These are phyloP conservation scores for Mollisia scopiformis DNA, from an alignment of 2,329 filamentous ascomycete species.

Conservation along the genomic window DNA sequence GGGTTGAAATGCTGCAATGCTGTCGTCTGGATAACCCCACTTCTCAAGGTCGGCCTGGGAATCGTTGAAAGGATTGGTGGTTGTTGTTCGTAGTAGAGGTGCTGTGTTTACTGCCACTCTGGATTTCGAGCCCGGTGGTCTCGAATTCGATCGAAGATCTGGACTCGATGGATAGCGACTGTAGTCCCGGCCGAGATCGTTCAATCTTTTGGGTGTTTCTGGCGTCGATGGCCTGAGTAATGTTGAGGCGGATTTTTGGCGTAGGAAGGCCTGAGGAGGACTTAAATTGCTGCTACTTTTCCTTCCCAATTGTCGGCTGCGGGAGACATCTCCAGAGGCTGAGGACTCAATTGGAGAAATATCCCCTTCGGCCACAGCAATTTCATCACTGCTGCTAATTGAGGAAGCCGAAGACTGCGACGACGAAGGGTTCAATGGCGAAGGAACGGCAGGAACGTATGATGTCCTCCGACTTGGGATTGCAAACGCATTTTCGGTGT, in stretches of 20 bases:
- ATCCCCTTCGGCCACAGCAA: background rate
- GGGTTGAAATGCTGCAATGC: slow-evolving; percentile 45
- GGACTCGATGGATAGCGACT: slow-evolving; percentile 35
- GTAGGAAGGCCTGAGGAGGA: slow-evolving; percentile 23
- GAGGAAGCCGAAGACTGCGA: slow-evolving; percentile 18
- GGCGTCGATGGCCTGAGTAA: too few relatives aligned
- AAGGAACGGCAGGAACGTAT: slow-evolving; percentile 34
- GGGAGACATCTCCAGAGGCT: slow-evolving; percentile 23
- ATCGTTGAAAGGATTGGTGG: slow-evolving; percentile 27
- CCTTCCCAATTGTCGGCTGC: slow-evolving; percentile 3
- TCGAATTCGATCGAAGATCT: background rate
- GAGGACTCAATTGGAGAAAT: slow-evolving; percentile 19
- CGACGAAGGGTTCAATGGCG: slow-evolving; percentile 35
- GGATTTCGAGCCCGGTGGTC: slow-evolving; percentile 4
- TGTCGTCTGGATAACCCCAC: slow-evolving; percentile 49
- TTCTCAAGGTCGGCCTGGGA: slow-evolving; percentile 37
- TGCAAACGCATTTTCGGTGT: slow-evolving; percentile 8
- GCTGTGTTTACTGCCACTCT: background rate
- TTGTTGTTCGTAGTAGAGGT: slow-evolving; percentile 21
- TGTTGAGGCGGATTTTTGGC: slow-evolving; percentile 27
- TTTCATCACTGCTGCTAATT: slow-evolving; percentile 17
- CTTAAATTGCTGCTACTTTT: slow-evolving; percentile 15
- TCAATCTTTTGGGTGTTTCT: too few relatives aligned
- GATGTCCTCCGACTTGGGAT: slow-evolving; percentile 23
- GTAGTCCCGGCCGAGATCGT: slow-evolving; percentile 35